Evolutionary conservation across 345 rosid species (phyloP).

Genomic region (Jatropha curcas): DNA sequence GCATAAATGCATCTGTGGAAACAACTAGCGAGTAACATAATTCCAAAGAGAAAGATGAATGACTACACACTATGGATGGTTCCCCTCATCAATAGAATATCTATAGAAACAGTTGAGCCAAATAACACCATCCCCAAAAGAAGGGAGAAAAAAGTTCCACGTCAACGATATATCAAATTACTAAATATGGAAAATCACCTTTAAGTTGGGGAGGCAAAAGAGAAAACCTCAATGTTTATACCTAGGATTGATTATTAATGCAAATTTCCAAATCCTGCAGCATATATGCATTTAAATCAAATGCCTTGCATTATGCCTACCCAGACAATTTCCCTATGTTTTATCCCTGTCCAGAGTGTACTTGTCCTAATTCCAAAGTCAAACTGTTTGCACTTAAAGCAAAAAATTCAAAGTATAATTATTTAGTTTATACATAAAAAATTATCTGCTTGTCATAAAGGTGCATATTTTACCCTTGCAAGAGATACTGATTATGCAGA

Average conservation of each 20-base stretch:
- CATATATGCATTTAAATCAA: not conserved
- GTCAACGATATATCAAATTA: not conserved
- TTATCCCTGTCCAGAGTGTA: not conserved
- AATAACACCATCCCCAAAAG: not conserved
- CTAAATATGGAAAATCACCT: not conserved
- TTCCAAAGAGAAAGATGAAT: constrained; percentile 7
- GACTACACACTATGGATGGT: not conserved
- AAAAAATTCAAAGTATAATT: not conserved
- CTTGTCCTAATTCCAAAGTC: not conserved
- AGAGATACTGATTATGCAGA: not conserved
- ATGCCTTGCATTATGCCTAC: not conserved
- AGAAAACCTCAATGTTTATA: not conserved
- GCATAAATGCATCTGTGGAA: constrained; percentile 3
- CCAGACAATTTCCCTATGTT: not conserved
- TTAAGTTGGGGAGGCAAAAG: not conserved
- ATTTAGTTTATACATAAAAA: not conserved
- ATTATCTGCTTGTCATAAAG: not conserved
- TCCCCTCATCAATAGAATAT: not conserved
- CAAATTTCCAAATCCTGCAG: not conserved
- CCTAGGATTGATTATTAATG: not conserved
- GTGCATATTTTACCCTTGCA: not conserved
- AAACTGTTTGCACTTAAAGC: not conserved
- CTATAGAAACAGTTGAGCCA: constrained; percentile 1
- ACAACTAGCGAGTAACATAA: not conserved
- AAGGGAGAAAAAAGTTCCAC: not conserved